phyloP scores from a whole-genome alignment of 208 protist genomes.

The Wallacemonas rigidus region DNA sequence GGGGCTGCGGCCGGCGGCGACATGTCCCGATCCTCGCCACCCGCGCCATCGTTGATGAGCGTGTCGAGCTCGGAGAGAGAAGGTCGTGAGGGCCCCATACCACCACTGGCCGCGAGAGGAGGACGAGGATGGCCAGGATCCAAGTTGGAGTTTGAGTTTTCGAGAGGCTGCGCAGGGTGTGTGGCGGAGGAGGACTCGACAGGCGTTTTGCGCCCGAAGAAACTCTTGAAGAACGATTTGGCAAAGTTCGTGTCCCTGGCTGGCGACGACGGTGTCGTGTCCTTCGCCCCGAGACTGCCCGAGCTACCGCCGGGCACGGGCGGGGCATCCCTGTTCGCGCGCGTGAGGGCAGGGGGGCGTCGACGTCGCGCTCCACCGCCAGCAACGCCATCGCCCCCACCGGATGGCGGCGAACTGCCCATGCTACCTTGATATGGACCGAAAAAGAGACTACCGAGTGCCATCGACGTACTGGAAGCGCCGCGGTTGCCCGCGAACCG shows the following conservation, averaged over 20 bases:
- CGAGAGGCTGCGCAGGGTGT: background rate
- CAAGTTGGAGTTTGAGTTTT: conserved; percentile 4
- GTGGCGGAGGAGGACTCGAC: background rate
- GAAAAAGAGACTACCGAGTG: conserved; percentile 15
- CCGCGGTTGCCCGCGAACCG: background rate
- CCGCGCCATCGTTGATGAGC: conserved; percentile 1
- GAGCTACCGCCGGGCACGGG: background rate
- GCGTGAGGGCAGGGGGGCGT: background rate
- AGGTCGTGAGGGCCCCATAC: conserved; percentile 5
- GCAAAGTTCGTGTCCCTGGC: conserved; percentile 36
- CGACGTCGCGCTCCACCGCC: background rate
- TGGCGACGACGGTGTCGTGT: conserved; percentile 4
- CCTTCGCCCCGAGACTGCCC: background rate
- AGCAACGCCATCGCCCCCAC: background rate
- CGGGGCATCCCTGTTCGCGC: background rate
- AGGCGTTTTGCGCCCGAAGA: conserved; percentile 33
- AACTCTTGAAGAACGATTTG: conserved; percentile 58
- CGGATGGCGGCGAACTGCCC: background rate
- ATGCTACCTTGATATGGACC: background rate
- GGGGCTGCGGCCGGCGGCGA: background rate
- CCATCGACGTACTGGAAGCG: conserved; percentile 8
- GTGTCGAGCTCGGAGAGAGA: conserved; percentile 5
- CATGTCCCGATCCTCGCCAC: background rate
- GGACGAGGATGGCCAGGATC: background rate
- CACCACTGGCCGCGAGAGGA: background rate